Percentiles rank a stretch among this genome's conserved stretches.
phyloP scores from a whole-genome alignment of 805 yeast species.

The Hanseniaspora valbyensis region DNA sequence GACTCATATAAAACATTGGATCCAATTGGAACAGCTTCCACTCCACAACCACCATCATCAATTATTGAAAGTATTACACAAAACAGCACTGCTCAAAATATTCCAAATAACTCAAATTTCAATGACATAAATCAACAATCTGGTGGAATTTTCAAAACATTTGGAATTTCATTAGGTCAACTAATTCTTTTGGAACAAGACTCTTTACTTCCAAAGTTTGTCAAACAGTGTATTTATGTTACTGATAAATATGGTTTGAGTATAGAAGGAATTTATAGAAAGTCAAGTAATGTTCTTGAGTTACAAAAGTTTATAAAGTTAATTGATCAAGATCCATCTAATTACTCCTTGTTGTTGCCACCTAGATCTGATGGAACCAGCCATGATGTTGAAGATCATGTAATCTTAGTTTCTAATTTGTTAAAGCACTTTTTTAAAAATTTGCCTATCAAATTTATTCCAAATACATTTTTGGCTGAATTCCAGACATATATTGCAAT shows the following conservation, averaged over 20 bases:
- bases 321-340: constrained; percentile 66
- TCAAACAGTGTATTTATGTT: constrained; percentile 74
- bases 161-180: constrained; percentile 74
- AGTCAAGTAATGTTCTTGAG: constrained; percentile 65
- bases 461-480: constrained; percentile 24
- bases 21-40: constrained; percentile 8
- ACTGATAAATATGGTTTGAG: constrained; percentile 77
- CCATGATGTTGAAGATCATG: constrained; percentile 29
- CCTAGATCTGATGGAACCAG: constrained; percentile 68
- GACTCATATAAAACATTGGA: constrained; percentile 17
- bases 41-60: constrained; percentile 8
- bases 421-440: constrained; percentile 73
- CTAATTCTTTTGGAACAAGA: constrained; percentile 75
- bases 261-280: constrained; percentile 80
- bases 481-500: constrained; percentile 53
- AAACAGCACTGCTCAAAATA: neutral
- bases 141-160: constrained; percentile 38
- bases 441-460: constrained; percentile 51
- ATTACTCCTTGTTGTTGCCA: constrained; percentile 43
- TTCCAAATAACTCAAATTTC: constrained; percentile 15
- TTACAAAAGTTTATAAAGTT: constrained; percentile 61
- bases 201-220: constrained; percentile 74
- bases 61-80: constrained; percentile 11
- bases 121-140: neutral
- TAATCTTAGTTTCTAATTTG: constrained; percentile 63